phyloP scores from a whole-genome alignment of 768 basidiomycete genomes.

The Pulveroboletus ravenelii region DNA sequence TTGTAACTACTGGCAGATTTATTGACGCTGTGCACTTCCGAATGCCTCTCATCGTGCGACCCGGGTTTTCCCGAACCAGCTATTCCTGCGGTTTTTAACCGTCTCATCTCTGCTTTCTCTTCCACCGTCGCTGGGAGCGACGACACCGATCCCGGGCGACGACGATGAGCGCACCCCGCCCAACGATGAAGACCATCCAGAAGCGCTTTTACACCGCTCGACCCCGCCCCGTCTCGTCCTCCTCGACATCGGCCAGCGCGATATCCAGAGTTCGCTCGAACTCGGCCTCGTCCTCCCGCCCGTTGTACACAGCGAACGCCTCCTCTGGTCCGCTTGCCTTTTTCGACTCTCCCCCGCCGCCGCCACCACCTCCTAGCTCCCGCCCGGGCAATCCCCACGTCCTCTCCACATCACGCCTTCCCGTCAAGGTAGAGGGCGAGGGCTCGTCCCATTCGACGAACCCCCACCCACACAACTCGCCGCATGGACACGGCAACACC shows the following conservation, averaged over 20 bases:
- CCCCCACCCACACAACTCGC: slow-evolving; percentile 29
- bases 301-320: slow-evolving; percentile 37
- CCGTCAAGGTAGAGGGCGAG: slow-evolving; percentile 44
- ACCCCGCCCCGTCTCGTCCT: slow-evolving; percentile 30
- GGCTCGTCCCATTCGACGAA: slow-evolving; percentile 27
- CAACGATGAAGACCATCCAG: slow-evolving; percentile 46
- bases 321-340: slow-evolving; percentile 33
- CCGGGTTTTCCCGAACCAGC: slow-evolving; percentile 21
- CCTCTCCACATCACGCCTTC: slow-evolving; percentile 40
- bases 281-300: slow-evolving; percentile 36
- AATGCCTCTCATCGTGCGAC: neutral
- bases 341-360: slow-evolving; percentile 36
- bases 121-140: slow-evolving; percentile 10
- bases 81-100: neutral
- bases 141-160: slow-evolving; percentile 5
- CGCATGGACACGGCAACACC: slow-evolving; percentile 34
- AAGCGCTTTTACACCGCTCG: slow-evolving; percentile 48
- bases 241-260: slow-evolving; percentile 28
- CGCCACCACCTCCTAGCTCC: slow-evolving; percentile 37
- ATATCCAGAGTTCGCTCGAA: slow-evolving; percentile 43
- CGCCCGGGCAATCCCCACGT: slow-evolving; percentile 38
- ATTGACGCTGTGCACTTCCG: neutral
- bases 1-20: slow-evolving; percentile 14
- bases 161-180: slow-evolving; percentile 34
- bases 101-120: too few relatives aligned